Evolutionary conservation across 2,329 filamentous ascomycete genomes (phyloP), one percentile per base, ranked within the genome.

Genomic region (Dactylellina parvicollis): DNA sequence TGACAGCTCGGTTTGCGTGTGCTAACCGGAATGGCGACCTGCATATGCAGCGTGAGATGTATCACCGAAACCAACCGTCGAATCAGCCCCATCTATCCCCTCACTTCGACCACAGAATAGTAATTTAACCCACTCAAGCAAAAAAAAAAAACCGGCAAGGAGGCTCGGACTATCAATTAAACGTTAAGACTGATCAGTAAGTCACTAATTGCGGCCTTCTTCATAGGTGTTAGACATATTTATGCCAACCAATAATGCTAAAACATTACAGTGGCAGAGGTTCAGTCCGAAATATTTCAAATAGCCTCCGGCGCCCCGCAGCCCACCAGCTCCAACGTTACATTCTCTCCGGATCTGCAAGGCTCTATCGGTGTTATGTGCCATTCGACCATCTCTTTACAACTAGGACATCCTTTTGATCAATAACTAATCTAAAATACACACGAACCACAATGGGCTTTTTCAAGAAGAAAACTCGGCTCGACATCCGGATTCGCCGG

Each of bases 21-120:
- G 5, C 54, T 54, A 70, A 62, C 42, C 44, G 34, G 22, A 69
- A 60, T 30, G 20, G 5, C 22, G 30, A 38, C 32, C 34, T 67
- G 65, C 65, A 70, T 70, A 70, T 70, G 65, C 65, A 70, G 55
- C 30, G 65, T 70, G 65, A 70, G 65, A 70, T 70, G 65, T 60
- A 26, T 24, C 34, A 5, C 16, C n/a, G n/a, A n/a, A n/a, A n/a
- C n/a, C 30, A 5, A 32, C 12, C 12, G 30, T 32, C 30, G 30
- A 38, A 38, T 38, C 34, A 38, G 34, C 34, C 34, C 12, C 34
- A 14, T 7, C 34, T 38, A n/a, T 38, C 34, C 16, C 34, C 34
- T 38, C 34, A 14, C 34, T 38, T 38, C 16, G 4, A 3, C 12
- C 16, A 14, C 12, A 4, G 34, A 3, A 38, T n/a, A 38, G 34